Conservation (phyloP, 768 basidiomycete genomes). For the Daedaleopsis nitida region DNA sequence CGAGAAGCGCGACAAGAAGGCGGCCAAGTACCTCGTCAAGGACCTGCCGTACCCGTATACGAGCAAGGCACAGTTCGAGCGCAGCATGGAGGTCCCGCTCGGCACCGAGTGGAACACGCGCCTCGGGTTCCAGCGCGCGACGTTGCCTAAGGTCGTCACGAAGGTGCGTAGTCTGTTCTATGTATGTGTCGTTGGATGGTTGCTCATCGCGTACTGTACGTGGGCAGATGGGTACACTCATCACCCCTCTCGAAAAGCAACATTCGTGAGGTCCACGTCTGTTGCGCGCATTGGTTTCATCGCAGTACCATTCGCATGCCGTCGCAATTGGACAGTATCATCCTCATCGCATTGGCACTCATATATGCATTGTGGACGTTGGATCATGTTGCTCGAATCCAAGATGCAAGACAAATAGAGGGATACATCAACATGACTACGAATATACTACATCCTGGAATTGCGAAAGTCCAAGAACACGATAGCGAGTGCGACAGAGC, state of each 20-base stretch:
- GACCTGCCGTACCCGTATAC: constrained; percentile 96
- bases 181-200: not conserved
- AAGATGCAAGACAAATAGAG: not conserved
- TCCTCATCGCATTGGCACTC: not conserved
- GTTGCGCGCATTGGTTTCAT: not conserved
- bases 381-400: no score
- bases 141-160: constrained; percentile 82
- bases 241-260: constrained; percentile 64
- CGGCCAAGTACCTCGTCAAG: constrained; percentile 83
- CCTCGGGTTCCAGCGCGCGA: constrained; percentile 79
- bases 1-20: constrained; percentile 94
- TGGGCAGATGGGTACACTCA: constrained; percentile 65
- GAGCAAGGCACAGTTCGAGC: constrained; percentile 89
- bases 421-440: not conserved
- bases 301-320: not conserved
- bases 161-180: constrained; percentile 54
- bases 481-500: not conserved
- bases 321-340: not conserved
- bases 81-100: constrained; percentile 75
- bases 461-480: not conserved
- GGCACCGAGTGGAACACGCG: constrained; percentile 95
- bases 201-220: not conserved
- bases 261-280: constrained; percentile 31
- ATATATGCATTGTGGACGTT: not conserved
- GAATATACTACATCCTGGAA: not conserved